Evolutionary conservation across 257 asterid genomes (phyloP), one percentile per base, ranked within the genome.

Genomic region (Cruciata laevipes): DNA sequence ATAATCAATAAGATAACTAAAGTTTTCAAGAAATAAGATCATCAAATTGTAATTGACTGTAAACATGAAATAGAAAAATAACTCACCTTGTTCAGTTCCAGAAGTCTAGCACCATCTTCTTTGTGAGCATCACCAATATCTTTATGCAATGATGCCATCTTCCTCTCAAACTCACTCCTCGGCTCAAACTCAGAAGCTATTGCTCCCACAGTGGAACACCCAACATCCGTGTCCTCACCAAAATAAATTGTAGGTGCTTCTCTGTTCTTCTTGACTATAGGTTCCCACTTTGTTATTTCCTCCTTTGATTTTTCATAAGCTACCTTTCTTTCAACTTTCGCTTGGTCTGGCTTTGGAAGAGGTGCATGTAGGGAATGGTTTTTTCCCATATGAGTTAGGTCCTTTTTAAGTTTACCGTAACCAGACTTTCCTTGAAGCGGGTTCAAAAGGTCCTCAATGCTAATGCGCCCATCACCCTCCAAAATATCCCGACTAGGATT

Each of bases 161-260:
- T 84, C 87, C 81, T 93, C 86, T 93, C 97, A 78, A 93, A 90
- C 38, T 85, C 95, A 81, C 84, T 86, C 74, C 95, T 84, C 20
- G 99, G 99, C 79, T 82, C 82, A 81, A 93, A 93, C 55, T 82
- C 95, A 60, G 96, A 84, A 76, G 97, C 96, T 77, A 93, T 90
- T 69, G 90, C 92, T 69, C 95, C 95, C 42, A 93, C 90, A 59
- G 97, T 87, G 38, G 97, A 90, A 83, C 66, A 84, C 65, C 91
- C 87, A 40, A 85, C 27, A 63, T 90, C 77, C n/a, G 71, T 80
- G 61, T 84, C 88, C 71, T 85, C 89, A 47, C 84, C 96, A 78
- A 93, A 90, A 79, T 73, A 85, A 65, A 93, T 67, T 18, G 99
- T 93, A 57, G 96, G 73, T 42, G 97, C 96, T 71, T 93, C 99